Conservation (phyloP, 139 green algal genomes). For the Coelastrella sp. region DNA sequence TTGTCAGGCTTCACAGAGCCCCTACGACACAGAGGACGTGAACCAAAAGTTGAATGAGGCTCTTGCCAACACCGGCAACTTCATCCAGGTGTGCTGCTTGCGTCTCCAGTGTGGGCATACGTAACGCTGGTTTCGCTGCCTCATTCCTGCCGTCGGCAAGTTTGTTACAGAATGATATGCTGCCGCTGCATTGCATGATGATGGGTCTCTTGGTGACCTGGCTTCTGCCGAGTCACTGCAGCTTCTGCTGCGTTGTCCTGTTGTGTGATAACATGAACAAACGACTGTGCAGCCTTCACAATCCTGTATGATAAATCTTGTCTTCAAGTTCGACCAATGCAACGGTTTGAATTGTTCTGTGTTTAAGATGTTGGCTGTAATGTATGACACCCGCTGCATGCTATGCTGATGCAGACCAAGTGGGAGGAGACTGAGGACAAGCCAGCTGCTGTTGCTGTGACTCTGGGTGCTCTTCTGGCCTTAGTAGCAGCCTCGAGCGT, state of each 20-base stretch:
- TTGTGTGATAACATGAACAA: too few species aligned
- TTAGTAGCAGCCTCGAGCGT: background rate
- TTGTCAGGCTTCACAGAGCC: background rate
- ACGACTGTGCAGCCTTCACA: too few species aligned
- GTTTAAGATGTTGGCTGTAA: background rate
- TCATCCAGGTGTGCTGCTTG: slow-evolving; percentile 26
- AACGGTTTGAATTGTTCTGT: too few species aligned
- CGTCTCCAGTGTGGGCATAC: background rate
- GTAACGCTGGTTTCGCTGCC: background rate
- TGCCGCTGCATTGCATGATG: too few species aligned
- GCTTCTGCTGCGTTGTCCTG: too few species aligned
- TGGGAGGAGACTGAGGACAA: slow-evolving; percentile 62
- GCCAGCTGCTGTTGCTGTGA: slow-evolving; percentile 46
- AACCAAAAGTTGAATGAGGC: slow-evolving; percentile 38
- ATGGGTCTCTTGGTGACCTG: too few species aligned
- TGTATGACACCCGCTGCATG: background rate
- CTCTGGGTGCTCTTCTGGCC: slow-evolving; percentile 25
- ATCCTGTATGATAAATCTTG: too few species aligned
- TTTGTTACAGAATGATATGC: too few species aligned
- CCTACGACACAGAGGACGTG: slow-evolving; percentile 34
- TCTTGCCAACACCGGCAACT: slow-evolving; percentile 12
- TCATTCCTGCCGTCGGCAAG: too few species aligned
- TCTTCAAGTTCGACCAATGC: too few species aligned
- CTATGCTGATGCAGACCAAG: slow-evolving; percentile 21
- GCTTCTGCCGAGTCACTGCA: too few species aligned